These are phyloP conservation scores for Starmerella geochares DNA, from an alignment of 805 yeast genomes.

Conservation along the genomic window DNA sequence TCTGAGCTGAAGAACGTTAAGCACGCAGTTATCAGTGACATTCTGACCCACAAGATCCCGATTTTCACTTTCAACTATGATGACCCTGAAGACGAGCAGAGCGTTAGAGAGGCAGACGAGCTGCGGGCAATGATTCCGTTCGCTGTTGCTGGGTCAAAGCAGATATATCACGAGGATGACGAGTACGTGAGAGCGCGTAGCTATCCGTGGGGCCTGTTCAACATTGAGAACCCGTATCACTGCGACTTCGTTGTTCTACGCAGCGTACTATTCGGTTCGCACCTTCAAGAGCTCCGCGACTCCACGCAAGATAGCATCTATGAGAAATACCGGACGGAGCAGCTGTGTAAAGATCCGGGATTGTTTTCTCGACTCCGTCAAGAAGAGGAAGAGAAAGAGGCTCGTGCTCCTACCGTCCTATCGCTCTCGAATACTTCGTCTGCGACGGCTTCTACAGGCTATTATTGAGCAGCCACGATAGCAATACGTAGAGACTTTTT, in stretches of 20 bases:
- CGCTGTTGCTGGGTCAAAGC: constrained; percentile 46
- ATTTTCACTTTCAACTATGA: constrained; percentile 67
- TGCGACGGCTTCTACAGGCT: no score
- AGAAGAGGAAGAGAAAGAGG: constrained; percentile 7
- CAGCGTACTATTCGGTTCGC: constrained; percentile 70
- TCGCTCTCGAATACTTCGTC: neutral
- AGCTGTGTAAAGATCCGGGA: constrained; percentile 33
- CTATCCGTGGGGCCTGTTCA: constrained; percentile 62
- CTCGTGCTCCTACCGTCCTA: neutral
- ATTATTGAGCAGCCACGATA: no score
- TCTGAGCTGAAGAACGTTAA: constrained; percentile 49
- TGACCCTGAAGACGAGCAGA: constrained; percentile 39
- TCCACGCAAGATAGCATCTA: constrained; percentile 59
- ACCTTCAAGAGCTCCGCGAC: constrained; percentile 47
- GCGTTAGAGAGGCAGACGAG: constrained; percentile 30
- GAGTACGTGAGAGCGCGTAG: constrained; percentile 40
- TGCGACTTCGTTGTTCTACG: constrained; percentile 40
- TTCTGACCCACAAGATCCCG: constrained; percentile 48
- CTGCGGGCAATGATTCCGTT: constrained; percentile 49
- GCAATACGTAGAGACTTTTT: no score
- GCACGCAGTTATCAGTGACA: constrained; percentile 45
- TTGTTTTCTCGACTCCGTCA: constrained; percentile 13
- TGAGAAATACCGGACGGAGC: constrained; percentile 49
- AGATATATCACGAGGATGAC: constrained; percentile 33
- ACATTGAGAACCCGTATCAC: constrained; percentile 35